phyloP scores from a whole-genome alignment of 1,284 basidiomycete genomes.

The Peniophora sp. region DNA sequence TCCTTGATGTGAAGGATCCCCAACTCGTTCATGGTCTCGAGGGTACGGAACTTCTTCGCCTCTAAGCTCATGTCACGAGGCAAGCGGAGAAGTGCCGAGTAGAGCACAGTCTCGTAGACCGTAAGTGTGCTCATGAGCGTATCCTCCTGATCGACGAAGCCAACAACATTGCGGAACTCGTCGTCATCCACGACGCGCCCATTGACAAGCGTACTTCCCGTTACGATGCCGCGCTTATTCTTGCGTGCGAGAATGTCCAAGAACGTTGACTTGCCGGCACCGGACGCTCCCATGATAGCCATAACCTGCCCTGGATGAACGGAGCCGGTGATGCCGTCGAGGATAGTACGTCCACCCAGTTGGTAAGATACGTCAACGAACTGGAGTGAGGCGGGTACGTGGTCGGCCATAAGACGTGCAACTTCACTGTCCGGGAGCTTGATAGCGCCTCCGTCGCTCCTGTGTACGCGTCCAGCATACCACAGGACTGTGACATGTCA shows the following conservation, averaged over 20 bases:
- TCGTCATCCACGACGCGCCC: constrained; percentile 70
- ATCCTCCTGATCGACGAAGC: constrained; percentile 98
- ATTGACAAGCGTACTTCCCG: constrained; percentile 79
- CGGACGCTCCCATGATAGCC: constrained; percentile 95
- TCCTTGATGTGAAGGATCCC: constrained; percentile 91
- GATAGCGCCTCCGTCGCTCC: constrained; percentile 69
- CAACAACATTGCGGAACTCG: constrained; percentile 81
- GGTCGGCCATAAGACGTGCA: constrained; percentile 84
- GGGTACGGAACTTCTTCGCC: constrained; percentile 88
- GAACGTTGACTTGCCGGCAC: constrained; percentile 94
- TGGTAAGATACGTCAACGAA: constrained; percentile 83
- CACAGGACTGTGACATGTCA: constrained; percentile 55
- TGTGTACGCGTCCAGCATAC: constrained; percentile 75
- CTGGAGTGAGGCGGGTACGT: constrained; percentile 87
- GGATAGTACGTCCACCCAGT: constrained; percentile 61
- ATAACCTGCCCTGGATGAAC: constrained; percentile 85
- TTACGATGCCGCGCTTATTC: constrained; percentile 72
- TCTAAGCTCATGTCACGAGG: constrained; percentile 92
- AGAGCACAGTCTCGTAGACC: constrained; percentile 95
- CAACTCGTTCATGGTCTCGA: constrained; percentile 95
- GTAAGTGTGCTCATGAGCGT: constrained; percentile 94
- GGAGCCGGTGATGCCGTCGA: constrained; percentile 75
- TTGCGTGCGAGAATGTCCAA: constrained; percentile 93
- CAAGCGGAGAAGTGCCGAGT: constrained; percentile 83
- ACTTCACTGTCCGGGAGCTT: constrained; percentile 77